These are phyloP conservation scores for Agrocybe pediades DNA, from an alignment of 768 basidiomycete genomes.

Conservation along the genomic window DNA sequence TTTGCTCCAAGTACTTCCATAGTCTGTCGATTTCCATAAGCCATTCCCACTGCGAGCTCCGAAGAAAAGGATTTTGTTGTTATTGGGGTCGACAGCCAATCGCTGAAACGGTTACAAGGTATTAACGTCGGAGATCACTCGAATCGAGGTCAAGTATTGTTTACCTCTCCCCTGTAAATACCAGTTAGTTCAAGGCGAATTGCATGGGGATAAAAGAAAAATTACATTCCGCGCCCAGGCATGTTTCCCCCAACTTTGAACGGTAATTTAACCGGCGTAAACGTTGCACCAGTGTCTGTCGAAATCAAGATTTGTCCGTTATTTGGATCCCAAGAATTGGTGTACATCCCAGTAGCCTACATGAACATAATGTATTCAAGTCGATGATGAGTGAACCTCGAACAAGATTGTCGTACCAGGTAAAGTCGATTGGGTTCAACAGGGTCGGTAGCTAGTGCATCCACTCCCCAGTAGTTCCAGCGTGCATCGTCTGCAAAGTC, in stretches of 20 bases:
- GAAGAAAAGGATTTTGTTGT: conserved; percentile 61
- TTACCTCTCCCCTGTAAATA: conserved; percentile 48
- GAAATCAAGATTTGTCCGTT: conserved; percentile 66
- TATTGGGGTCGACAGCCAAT: conserved; percentile 63
- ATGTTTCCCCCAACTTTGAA: conserved; percentile 74
- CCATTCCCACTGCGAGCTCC: conserved; percentile 67
- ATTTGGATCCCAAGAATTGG: conserved; percentile 63
- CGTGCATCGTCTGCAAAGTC: conserved; percentile 50
- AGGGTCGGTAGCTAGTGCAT: conserved; percentile 65
- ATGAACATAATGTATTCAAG: not conserved
- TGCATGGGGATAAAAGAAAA: conserved; percentile 8
- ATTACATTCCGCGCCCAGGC: conserved; percentile 66
- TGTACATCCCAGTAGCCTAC: conserved; percentile 62
- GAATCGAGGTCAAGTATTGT: not conserved
- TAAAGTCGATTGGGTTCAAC: conserved; percentile 57
- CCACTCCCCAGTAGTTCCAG: conserved; percentile 66
- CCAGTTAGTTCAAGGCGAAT: not conserved
- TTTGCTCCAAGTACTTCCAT: conserved; percentile 58
- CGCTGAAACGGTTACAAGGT: conserved; percentile 36
- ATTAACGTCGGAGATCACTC: too few species aligned
- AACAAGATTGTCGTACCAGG: conserved; percentile 32
- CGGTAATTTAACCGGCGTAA: conserved; percentile 49
- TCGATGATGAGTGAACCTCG: not conserved
- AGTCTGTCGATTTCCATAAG: conserved; percentile 66
- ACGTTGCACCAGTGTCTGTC: conserved; percentile 58